Base-by-base conservation (phyloP, 192 early-diverging fungal species). In the Dimargaris verticillata region DNA sequence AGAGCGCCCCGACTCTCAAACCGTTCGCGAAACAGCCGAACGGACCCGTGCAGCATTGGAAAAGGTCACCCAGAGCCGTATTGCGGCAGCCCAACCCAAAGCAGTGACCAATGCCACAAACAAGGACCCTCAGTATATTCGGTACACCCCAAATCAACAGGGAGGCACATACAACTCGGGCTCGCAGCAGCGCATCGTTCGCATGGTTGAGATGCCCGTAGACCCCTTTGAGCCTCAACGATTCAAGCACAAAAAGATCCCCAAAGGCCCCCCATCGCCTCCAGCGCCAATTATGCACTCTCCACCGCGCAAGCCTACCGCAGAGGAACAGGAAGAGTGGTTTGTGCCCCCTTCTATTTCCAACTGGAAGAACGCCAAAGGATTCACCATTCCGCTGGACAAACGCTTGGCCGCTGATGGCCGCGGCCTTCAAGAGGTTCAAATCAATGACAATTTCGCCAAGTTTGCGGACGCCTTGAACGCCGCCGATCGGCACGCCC, bases 361-460 rank as follows among this genome's bases (percentile, higher is more conserved):
- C 63, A 99, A 97, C 70, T 99, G 96, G 96, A 99, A 97, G 76
- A 99, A 99, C 75, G 88, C 91, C 55, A 95, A 99, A 66, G 96
- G 96, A 41, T 99, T 91, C 69, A 99, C 96, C 11, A 97, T 99
- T 62, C 91, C 96, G 17, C 74, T 99, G 44, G 96, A 99, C 72
- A 99, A 99, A 72, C 90, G 96, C 51, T 74, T 99, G 63, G 96
- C 96, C 1, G 86, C 91, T 17, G 96, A 99, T 68, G 96, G 91
- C 26, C 83, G 94, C 58, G 96, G 96, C 18, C 64, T 94, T 28
- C 91, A 97, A 75, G 88, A 95, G 57, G 78, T 86, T 13, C 60
- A 73, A 10, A 91, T 99, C 55, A 94, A 90, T 69, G 91, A 99
- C 65, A 92, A 93, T 61, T 99, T 99, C 81, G 91, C 94, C 20